Evolutionary conservation across 306 rosid species (phyloP).

Genomic region (Malus asiatica): DNA sequence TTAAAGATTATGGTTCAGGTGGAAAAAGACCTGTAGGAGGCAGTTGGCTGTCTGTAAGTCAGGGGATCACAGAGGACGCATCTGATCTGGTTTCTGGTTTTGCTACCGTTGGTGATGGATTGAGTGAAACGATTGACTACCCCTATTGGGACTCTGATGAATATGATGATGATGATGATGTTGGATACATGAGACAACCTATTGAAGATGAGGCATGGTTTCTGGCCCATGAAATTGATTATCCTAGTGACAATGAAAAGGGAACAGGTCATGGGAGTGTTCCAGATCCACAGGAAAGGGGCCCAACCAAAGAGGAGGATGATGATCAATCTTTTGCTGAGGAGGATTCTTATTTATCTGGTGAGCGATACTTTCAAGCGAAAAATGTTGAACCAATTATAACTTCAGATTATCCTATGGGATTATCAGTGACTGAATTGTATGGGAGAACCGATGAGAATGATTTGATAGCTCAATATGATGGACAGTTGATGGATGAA

Average conservation of each 20-base stretch:
- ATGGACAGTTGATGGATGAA: slow-evolving; percentile 84
- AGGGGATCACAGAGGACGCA: slow-evolving; percentile 87
- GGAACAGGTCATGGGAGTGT: slow-evolving; percentile 82
- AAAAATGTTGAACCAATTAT: slow-evolving; percentile 65
- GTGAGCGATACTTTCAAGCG: slow-evolving; percentile 72
- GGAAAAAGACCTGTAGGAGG: slow-evolving; percentile 73
- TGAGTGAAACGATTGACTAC: slow-evolving; percentile 84
- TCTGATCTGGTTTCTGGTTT: slow-evolving; percentile 97
- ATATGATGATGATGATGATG: slow-evolving; percentile 87
- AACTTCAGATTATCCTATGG: slow-evolving; percentile 60
- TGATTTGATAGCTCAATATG: slow-evolving; percentile 78
- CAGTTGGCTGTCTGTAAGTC: slow-evolving; percentile 92
- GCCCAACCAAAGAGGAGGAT: slow-evolving; percentile 76
- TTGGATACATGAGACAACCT: slow-evolving; percentile 97
- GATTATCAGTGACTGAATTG: slow-evolving; percentile 60
- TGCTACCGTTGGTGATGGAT: slow-evolving; percentile 92
- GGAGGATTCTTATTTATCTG: slow-evolving; percentile 91
- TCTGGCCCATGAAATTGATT: slow-evolving; percentile 96
- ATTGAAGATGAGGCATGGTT: slow-evolving; percentile 99
- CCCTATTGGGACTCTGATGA: slow-evolving; percentile 99
- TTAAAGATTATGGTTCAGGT: slow-evolving; percentile 41
- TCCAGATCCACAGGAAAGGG: slow-evolving; percentile 75
- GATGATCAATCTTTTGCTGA: slow-evolving; percentile 95
- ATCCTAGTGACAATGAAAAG: slow-evolving; percentile 97
- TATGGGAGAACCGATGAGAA: slow-evolving; percentile 56